phyloP scores from a whole-genome alignment of 495 filamentous ascomycete species.

The Xylaria acuta region DNA sequence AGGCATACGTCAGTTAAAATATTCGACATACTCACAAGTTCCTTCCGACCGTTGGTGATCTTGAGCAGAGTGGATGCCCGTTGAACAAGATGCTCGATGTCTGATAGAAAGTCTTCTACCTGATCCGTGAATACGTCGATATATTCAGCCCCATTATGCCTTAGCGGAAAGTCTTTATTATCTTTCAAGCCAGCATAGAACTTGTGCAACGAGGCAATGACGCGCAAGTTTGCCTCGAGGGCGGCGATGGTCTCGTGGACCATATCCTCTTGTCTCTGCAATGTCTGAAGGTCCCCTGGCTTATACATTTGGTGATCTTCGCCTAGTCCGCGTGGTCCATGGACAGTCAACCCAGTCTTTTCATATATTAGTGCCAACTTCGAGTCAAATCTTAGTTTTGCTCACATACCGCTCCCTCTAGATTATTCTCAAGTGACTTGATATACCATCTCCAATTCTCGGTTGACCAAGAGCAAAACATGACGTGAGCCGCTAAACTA shows the following conservation, averaged over 20 bases:
- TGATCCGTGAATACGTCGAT: conserved; percentile 37
- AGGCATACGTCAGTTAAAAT: not conserved
- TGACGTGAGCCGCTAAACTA: conserved; percentile 43
- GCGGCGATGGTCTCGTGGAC: conserved; percentile 38
- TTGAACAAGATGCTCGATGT: conserved; percentile 45
- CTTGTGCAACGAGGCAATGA: conserved; percentile 37
- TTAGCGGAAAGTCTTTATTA: conserved; percentile 38
- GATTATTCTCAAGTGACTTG: conserved; percentile 44
- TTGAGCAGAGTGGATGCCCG: conserved; percentile 43
- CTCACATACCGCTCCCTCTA: conserved; percentile 41
- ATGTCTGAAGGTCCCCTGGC: conserved; percentile 35
- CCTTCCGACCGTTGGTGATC: conserved; percentile 45
- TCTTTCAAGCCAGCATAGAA: conserved; percentile 40
- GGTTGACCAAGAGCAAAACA: conserved; percentile 49
- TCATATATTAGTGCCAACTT: not conserved
- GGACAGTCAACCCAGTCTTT: not conserved
- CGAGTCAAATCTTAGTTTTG: not conserved
- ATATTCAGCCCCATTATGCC: not conserved
- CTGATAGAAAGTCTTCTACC: conserved; percentile 45
- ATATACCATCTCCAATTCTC: conserved; percentile 54
- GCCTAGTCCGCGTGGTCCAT: not conserved
- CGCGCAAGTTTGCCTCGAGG: conserved; percentile 42
- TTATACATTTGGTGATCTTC: not conserved
- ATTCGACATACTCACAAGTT: conserved; percentile 38
- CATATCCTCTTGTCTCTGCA: conserved; percentile 44